Evolutionary conservation across 192 early-diverging fungal genomes (phyloP).

Genomic region (Coemansia sp.): DNA sequence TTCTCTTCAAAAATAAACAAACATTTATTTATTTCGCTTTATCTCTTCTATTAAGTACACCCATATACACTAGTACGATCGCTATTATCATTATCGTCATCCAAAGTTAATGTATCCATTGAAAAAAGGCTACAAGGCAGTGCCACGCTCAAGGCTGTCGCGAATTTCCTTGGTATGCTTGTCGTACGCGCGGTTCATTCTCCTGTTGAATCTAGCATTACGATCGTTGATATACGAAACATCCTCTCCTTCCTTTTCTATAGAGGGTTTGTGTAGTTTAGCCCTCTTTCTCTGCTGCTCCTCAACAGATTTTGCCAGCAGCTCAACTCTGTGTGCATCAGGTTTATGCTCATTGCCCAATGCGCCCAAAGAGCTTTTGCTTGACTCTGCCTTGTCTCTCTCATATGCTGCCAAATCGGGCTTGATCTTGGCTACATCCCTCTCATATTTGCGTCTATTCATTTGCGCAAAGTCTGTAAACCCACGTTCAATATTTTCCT

Average conservation of each 20-base stretch:
- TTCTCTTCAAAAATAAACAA: too few species aligned
- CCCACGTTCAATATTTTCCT: conserved; percentile 58
- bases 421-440: conserved; percentile 73
- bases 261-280: conserved; percentile 39
- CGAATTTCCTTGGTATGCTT: conserved; percentile 92
- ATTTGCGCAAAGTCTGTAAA: conserved; percentile 86
- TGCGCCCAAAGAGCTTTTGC: conserved; percentile 20
- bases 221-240: conserved; percentile 96
- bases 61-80: too few species aligned
- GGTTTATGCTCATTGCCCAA: conserved; percentile 51
- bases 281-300: conserved; percentile 71
- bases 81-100: too few species aligned
- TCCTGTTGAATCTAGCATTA: conserved; percentile 94
- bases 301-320: conserved; percentile 64
- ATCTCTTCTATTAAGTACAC: too few species aligned
- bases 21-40: conserved; percentile 6
- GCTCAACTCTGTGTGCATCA: conserved; percentile 60
- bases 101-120: too few species aligned
- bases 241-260: conserved; percentile 72
- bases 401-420: conserved; percentile 77
- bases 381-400: conserved; percentile 55
- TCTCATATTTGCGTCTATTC: conserved; percentile 84
- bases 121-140: too few species aligned
- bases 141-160: conserved; percentile 83
- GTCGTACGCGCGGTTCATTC: conserved; percentile 92